Base-by-base conservation (phyloP, 1,139 yeast species). In the Candida sp. region DNA sequence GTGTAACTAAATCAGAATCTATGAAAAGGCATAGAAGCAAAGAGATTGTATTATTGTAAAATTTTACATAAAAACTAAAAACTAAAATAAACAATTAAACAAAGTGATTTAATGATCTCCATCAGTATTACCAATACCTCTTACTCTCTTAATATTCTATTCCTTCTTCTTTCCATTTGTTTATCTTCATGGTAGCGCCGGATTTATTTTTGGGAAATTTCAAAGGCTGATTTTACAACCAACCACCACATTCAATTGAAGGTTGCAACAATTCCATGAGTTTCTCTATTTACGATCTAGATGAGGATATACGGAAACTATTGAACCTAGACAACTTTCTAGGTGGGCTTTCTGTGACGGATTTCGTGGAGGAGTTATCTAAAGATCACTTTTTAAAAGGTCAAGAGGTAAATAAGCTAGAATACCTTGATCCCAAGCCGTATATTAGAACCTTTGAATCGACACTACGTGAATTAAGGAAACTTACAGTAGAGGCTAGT, bases 391-490 rank as follows among this genome's bases (percentile, higher is more conserved):
- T 78, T 32, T 59, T 77, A 37, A 77, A 72, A 55, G 77, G 77
- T 12, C 77, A 81, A 5, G 82, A 77, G 50, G 82, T 79, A 39
- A 75, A 77, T 53, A 71, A 77, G 43, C 60, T 77, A 35, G 79
- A 77, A 43, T 77, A 77, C 58, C 62, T 86, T 43, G 97, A 93
- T 60, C 97, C 99, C 1, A 90, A 88, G 54, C 99, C 99, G 1
- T 91, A 88, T 60, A 93, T 93, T 43, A 78, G 97, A 55, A 88
- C 97, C 0, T 91, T 93, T 63, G 98, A 91, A 62, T 82, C 93
- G 2, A 89, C 95, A 1, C 68, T 90, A 38, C 74, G 82, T 43
- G 95, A 88, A 57, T 67, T 89, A 49, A 79, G 82, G 53, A 73
- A 73, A 41, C 64, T 90, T 38, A 75, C 75, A 41, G 72, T 71